phyloP scores from a whole-genome alignment of 768 basidiomycete genomes.

The Cyathus striatus region DNA sequence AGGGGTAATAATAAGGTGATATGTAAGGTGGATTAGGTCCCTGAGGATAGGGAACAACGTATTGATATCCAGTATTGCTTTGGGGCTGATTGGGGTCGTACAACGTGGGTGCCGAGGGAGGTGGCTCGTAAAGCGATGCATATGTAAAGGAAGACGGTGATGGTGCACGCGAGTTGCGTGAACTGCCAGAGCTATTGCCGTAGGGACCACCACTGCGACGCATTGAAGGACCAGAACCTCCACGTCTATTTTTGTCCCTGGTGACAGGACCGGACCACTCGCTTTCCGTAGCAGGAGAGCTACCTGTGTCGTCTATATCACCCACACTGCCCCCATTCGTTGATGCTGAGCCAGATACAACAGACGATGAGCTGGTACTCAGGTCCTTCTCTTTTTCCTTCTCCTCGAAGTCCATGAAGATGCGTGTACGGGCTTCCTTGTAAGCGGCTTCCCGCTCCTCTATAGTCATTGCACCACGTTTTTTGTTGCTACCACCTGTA shows the following conservation, averaged over 20 bases:
- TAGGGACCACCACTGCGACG: slow-evolving; percentile 43
- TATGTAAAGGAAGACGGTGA: slow-evolving; percentile 79
- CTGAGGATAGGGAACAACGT: slow-evolving; percentile 45
- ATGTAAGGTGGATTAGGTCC: slow-evolving; percentile 32
- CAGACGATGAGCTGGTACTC: slow-evolving; percentile 71
- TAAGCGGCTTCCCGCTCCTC: slow-evolving; percentile 89
- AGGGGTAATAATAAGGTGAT: slow-evolving; percentile 36
- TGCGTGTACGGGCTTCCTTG: slow-evolving; percentile 78
- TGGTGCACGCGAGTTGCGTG: slow-evolving; percentile 67
- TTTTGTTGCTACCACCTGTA: slow-evolving; percentile 57
- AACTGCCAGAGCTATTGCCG: slow-evolving; percentile 53
- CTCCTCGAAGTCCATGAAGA: slow-evolving; percentile 82
- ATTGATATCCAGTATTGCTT: slow-evolving; percentile 29
- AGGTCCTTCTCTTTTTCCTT: slow-evolving; percentile 67
- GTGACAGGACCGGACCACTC: slow-evolving; percentile 64
- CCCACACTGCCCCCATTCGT: slow-evolving; percentile 48
- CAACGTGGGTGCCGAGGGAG: slow-evolving; percentile 26
- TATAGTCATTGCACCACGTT: slow-evolving; percentile 73
- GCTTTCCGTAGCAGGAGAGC: slow-evolving; percentile 75
- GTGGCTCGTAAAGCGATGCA: slow-evolving; percentile 67
- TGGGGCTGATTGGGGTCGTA: slow-evolving; percentile 47
- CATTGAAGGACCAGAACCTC: slow-evolving; percentile 48
- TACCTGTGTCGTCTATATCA: slow-evolving; percentile 63
- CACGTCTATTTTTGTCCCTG: slow-evolving; percentile 38
- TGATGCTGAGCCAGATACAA: slow-evolving; percentile 64